phyloP scores from a whole-genome alignment of 2,329 filamentous ascomycete species.

The Cladophialophora immunda region DNA sequence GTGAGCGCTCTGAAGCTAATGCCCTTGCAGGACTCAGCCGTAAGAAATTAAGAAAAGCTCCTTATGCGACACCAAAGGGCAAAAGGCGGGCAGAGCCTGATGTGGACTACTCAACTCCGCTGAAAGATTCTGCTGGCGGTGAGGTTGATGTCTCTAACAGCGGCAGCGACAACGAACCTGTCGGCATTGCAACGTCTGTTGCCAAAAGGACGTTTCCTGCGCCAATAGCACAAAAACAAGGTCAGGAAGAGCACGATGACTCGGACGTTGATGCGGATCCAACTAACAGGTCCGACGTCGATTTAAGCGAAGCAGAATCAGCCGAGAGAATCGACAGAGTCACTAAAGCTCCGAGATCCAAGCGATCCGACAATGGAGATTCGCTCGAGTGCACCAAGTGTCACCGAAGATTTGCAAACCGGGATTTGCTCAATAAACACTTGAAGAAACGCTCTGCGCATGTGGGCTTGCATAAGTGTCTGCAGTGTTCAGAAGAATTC shows the following conservation, averaged over 20 bases:
- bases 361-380: background rate
- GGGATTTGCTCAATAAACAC: conserved; percentile 20
- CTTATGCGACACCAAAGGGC: conserved; percentile 32
- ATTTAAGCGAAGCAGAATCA: conserved; percentile 9
- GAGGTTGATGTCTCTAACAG: background rate
- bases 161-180: conserved; percentile 17
- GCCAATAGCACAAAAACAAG: background rate
- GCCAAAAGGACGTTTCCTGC: conserved; percentile 30
- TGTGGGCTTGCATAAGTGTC: conserved; percentile 21
- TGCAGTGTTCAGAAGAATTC: conserved; percentile 28
- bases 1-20: background rate
- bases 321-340: background rate
- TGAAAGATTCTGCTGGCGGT: conserved; percentile 7
- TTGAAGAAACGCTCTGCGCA: conserved; percentile 28
- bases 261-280: conserved; percentile 18
- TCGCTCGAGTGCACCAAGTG: conserved; percentile 29
- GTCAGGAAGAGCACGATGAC: conserved; percentile 19
- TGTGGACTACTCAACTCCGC: conserved; percentile 30
- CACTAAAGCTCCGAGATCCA: conserved; percentile 5
- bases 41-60: conserved; percentile 20
- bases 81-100: conserved; percentile 35
- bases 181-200: conserved; percentile 34
- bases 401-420: conserved; percentile 21
- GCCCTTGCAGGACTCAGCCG: background rate
- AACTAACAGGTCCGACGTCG: background rate